Conservation (phyloP, 1,284 basidiomycete genomes). For the Cryptococcus sp. region DNA sequence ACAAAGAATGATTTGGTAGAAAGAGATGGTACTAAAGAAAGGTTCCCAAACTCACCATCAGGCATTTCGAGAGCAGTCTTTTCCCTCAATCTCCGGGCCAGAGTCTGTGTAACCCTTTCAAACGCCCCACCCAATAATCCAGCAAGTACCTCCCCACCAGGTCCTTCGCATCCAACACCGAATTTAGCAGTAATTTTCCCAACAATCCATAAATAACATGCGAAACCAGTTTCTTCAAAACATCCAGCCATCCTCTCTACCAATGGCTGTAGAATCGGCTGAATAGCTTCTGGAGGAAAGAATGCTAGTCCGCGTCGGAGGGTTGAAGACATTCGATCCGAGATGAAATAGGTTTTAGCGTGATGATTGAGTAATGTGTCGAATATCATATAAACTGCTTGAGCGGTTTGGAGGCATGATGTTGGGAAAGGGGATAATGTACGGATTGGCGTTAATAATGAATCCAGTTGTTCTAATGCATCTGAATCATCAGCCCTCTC, state of each 20-base stretch:
- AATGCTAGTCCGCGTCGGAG: conserved; percentile 78
- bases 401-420: conserved; percentile 71
- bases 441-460: conserved; percentile 74
- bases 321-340: conserved; percentile 83
- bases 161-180: conserved; percentile 53
- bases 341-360: conserved; percentile 70
- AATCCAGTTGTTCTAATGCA: conserved; percentile 81
- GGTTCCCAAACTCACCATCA: conserved; percentile 58
- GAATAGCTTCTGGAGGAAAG: conserved; percentile 63
- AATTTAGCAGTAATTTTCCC: conserved; percentile 75
- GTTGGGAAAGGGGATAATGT: conserved; percentile 74
- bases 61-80: conserved; percentile 69
- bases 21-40: neutral
- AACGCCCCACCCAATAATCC: conserved; percentile 61
- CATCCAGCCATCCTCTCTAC: conserved; percentile 68
- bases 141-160: conserved; percentile 50
- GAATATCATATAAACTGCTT: conserved; percentile 77
- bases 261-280: conserved; percentile 66
- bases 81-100: conserved; percentile 63
- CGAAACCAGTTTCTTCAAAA: conserved; percentile 77
- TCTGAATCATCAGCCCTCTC: conserved; percentile 52
- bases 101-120: conserved; percentile 66
- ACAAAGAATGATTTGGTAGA: no score
- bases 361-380: conserved; percentile 75
- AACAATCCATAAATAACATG: conserved; percentile 91